Conservation (phyloP, 1,284 basidiomycete species). For the Ustilago curta region DNA sequence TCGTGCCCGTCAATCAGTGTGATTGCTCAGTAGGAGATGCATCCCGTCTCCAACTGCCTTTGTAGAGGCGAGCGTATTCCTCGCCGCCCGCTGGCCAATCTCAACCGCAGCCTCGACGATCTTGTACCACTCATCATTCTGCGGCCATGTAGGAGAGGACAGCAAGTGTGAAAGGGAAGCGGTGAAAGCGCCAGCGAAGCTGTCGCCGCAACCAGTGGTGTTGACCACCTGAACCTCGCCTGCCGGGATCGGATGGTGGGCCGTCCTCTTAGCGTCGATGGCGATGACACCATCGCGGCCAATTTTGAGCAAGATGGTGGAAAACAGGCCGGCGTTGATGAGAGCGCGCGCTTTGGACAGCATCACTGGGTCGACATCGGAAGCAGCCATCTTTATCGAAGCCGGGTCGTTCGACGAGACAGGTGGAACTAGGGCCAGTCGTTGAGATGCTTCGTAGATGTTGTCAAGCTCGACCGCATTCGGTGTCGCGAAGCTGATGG, state of each 20-base stretch:
- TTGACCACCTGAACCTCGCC: slow-evolving; percentile 37
- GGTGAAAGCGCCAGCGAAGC: slow-evolving; percentile 62
- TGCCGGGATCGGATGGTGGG: slow-evolving; percentile 44
- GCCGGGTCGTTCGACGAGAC: neutral
- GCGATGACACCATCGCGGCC: slow-evolving; percentile 45
- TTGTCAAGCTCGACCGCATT: slow-evolving; percentile 48
- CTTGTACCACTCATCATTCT: neutral
- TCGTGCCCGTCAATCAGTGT: neutral
- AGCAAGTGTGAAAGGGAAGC: slow-evolving; percentile 36
- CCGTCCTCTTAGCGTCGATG: slow-evolving; percentile 11
- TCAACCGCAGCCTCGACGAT: slow-evolving; percentile 24
- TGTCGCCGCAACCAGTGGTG: slow-evolving; percentile 67
- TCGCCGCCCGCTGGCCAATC: slow-evolving; percentile 42
- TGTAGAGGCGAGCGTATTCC: slow-evolving; percentile 27
- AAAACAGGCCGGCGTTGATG: slow-evolving; percentile 19
- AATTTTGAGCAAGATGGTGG: slow-evolving; percentile 48
- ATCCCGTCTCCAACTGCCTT: slow-evolving; percentile 40
- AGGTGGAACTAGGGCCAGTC: slow-evolving; percentile 13
- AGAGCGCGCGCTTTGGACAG: slow-evolving; percentile 15
- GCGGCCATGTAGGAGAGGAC: neutral
- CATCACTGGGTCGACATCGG: neutral
- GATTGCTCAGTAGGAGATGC: slow-evolving; percentile 18
- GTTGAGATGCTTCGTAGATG: slow-evolving; percentile 18
- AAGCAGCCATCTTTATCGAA: neutral
- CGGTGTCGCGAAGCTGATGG: slow-evolving; percentile 45